These are phyloP conservation scores for Funneliformis caledonium DNA, from an alignment of 371 early-diverging fungal species.

Conservation along the genomic window DNA sequence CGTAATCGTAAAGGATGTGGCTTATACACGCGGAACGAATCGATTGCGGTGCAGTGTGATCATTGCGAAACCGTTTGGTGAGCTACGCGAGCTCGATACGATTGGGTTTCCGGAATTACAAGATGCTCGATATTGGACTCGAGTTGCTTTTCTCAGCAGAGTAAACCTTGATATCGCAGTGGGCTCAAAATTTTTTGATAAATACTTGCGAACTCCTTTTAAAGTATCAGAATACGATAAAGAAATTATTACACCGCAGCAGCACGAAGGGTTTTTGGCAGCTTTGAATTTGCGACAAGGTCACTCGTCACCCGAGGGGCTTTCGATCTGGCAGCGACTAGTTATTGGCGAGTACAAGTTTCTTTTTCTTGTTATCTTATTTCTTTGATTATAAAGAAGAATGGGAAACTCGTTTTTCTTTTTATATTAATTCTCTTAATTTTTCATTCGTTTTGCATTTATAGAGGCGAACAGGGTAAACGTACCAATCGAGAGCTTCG, in stretches of 20 bases:
- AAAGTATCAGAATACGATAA: slow-evolving; percentile 43
- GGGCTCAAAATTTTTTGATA: slow-evolving; percentile 45
- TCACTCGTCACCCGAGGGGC: not conserved
- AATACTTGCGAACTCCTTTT: slow-evolving; percentile 46
- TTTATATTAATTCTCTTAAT: not conserved
- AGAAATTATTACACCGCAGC: slow-evolving; percentile 39
- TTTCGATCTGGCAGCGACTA: not conserved
- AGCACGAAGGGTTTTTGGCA: slow-evolving; percentile 29
- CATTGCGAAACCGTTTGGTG: slow-evolving; percentile 49
- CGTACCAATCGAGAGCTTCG: slow-evolving; percentile 46
- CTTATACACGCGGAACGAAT: not conserved
- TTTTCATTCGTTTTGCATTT: not conserved
- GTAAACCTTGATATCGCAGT: slow-evolving; percentile 41
- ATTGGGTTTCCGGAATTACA: slow-evolving; percentile 48
- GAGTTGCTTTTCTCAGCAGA: slow-evolving; percentile 41
- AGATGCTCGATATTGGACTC: slow-evolving; percentile 44
- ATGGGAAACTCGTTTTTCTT: not conserved
- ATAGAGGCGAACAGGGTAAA: slow-evolving; percentile 41
- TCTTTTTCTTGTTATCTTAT: not conserved
- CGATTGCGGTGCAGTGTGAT: slow-evolving; percentile 24
- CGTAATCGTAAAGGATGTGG: slow-evolving; percentile 40
- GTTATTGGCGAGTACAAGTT: not conserved
- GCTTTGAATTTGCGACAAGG: not conserved
- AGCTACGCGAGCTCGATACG: slow-evolving; percentile 45
- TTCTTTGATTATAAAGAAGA: not conserved